Conservation (phyloP, 441 rosid species). For the California macrophylla region DNA sequence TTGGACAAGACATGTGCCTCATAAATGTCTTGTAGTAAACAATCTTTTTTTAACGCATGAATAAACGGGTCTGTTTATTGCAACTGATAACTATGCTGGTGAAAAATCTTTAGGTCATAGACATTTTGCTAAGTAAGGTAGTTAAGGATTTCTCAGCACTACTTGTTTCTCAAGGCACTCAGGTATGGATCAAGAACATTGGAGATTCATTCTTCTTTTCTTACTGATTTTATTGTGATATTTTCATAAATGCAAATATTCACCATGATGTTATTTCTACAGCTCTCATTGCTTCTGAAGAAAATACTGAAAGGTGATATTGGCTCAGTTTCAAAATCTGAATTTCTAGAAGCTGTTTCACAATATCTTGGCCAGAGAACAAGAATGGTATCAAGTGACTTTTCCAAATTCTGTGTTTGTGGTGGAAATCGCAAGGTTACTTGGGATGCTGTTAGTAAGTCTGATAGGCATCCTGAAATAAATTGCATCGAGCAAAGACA, state of each 20-base stretch:
- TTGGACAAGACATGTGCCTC: neutral
- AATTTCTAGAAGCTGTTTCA: slow-evolving; percentile 63
- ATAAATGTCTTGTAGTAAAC: neutral
- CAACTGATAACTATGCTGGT: slow-evolving; percentile 9
- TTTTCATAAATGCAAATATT: neutral
- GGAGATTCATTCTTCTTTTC: neutral
- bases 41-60: neutral
- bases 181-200: slow-evolving; percentile 34
- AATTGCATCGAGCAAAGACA: slow-evolving; percentile 50
- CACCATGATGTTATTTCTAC: slow-evolving; percentile 13
- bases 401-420: slow-evolving; percentile 64
- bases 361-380: slow-evolving; percentile 55
- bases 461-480: slow-evolving; percentile 30
- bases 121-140: slow-evolving; percentile 70
- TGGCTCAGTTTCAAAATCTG: slow-evolving; percentile 46
- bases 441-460: slow-evolving; percentile 20
- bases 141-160: slow-evolving; percentile 82
- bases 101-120: slow-evolving; percentile 50
- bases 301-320: slow-evolving; percentile 60
- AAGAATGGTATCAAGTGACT: slow-evolving; percentile 47
- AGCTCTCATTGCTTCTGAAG: slow-evolving; percentile 70
- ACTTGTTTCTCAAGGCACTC: slow-evolving; percentile 78
- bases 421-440: slow-evolving; percentile 42
- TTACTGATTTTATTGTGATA: neutral
- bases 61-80: neutral